Evolutionary conservation across 352 stramenopile species (phyloP).

Genomic region (Globisporangium nagaii): DNA sequence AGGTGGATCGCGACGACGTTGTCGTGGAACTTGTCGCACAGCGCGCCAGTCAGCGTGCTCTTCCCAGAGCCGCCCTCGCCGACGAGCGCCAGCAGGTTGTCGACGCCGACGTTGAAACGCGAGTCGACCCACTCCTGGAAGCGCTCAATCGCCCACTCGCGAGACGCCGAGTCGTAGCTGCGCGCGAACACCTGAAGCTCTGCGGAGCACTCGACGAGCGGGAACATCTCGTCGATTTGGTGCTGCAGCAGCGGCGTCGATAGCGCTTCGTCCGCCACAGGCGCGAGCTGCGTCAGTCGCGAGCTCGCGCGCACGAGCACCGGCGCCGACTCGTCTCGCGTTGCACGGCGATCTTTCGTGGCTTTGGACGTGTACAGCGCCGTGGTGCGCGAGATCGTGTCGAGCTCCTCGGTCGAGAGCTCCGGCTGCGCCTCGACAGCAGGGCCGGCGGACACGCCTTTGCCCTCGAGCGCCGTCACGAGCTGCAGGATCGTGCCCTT

Average conservation of each 20-base stretch:
- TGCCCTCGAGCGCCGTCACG: conserved; percentile 23
- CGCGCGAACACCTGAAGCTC: conserved; percentile 42
- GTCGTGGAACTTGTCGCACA: conserved; percentile 47
- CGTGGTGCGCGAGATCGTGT: conserved; percentile 37
- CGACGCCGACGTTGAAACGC: conserved; percentile 50
- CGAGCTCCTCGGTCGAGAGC: conserved; percentile 38
- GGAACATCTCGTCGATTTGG: conserved; percentile 83
- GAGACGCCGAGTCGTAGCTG: conserved; percentile 36
- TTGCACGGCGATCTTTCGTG: conserved; percentile 45
- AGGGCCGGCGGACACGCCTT: conserved; percentile 12
- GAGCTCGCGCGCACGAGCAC: conserved; percentile 23
- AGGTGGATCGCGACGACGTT: conserved; percentile 66
- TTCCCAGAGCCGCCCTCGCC: conserved; percentile 70
- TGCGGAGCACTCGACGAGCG: conserved; percentile 55
- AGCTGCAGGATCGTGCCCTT: conserved; percentile 73
- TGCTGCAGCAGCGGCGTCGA: conserved; percentile 57
- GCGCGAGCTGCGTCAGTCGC: conserved; percentile 55
- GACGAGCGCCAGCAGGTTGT: conserved; percentile 60
- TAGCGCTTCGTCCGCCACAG: conserved; percentile 60
- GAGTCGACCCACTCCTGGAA: conserved; percentile 76
- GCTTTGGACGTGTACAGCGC: conserved; percentile 42
- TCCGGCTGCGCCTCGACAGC: conserved; percentile 8
- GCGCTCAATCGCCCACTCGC: conserved; percentile 61
- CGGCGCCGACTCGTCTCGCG: conserved; percentile 20
- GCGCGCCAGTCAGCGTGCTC: conserved; percentile 44